Evolutionary conservation across 805 yeast genomes (phyloP), one percentile per base, ranked within the genome.

Genomic region (Candida koratica): DNA sequence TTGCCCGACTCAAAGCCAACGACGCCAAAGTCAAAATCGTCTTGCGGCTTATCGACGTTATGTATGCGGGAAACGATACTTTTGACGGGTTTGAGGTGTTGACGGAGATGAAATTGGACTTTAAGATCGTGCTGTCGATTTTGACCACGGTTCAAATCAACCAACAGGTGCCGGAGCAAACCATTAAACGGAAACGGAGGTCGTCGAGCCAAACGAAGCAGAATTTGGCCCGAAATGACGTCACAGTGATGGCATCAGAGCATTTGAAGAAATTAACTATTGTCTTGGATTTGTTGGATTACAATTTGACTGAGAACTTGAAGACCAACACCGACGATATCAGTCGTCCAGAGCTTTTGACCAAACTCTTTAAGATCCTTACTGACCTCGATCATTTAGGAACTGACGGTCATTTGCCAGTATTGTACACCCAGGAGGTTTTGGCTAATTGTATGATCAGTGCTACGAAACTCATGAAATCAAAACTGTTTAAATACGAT

Each of bases 391-490:
- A 84, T 55, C 79, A 95, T 18, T 69, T 93, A 32, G 96, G 95
- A 28, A 79, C 78, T 45, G 97, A 89, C 55, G 95, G 96, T 26
- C 86, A 87, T 39, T 66, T 93, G 43, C 96, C 98, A 4, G 90
- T 90, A 4, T 67, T 85, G 29, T 90, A 89, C 49, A 82, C 95
- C 1, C 95, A 93, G 61, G 97, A 93, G 56, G 78, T 90, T 0
- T 65, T 93, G 42, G 93, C 96, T 2, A 76, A 84, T 28, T 85
- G 95, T 56, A 81, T 93, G 84, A 70, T 80, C 32, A 74, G 77
- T 44, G 70, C 82, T 15, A 79, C 89, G 17, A 68, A 73, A 29
- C 62, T 69, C 5, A 61, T 85, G 63, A 75, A 76, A 44, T 39
- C 48, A 9, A 31, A 52, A 10, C 48, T 55, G 14, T 37, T 52